phyloP scores from a whole-genome alignment of 805 yeast species.

The Metschnikowia vanudenii region DNA sequence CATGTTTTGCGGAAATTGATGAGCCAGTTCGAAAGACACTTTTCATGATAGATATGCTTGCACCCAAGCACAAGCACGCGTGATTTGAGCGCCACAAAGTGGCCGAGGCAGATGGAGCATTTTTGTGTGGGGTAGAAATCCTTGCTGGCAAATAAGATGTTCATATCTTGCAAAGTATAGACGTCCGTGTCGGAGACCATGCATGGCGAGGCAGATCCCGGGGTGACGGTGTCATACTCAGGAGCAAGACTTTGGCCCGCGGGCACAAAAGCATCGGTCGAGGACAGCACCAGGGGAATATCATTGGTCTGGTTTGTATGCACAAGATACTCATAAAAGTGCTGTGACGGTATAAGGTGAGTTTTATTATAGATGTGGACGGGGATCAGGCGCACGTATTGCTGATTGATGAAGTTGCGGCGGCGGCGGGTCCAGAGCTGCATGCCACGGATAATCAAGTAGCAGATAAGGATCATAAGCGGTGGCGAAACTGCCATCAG shows the following conservation, averaged over 20 bases:
- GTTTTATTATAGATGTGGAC: conserved; percentile 37
- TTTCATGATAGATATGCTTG: conserved; percentile 58
- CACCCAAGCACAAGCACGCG: conserved; percentile 55
- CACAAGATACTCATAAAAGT: conserved; percentile 31
- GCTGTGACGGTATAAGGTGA: conserved; percentile 31
- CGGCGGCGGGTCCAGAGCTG: conserved; percentile 30
- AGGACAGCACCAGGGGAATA: conserved; percentile 16
- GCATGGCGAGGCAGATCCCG: neutral
- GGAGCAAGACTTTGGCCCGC: conserved; percentile 1
- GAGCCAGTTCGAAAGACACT: conserved; percentile 61
- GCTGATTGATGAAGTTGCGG: conserved; percentile 28
- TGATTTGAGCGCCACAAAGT: conserved; percentile 45
- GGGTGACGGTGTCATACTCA: neutral
- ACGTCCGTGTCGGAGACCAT: conserved; percentile 7
- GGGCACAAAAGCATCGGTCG: conserved; percentile 12
- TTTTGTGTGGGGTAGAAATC: conserved; percentile 38
- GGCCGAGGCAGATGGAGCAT: conserved; percentile 61
- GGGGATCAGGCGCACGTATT: conserved; percentile 33
- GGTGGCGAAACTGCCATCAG: conserved; percentile 46
- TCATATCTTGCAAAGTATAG: conserved; percentile 4
- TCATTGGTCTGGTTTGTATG: conserved; percentile 29
- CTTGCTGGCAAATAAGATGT: conserved; percentile 9
- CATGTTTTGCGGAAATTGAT: conserved; percentile 52
- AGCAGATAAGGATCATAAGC: conserved; percentile 34
- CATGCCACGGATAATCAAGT: conserved; percentile 29